Conservation (phyloP, 2,329 filamentous ascomycete species). For the Diaporthe ampelina region DNA sequence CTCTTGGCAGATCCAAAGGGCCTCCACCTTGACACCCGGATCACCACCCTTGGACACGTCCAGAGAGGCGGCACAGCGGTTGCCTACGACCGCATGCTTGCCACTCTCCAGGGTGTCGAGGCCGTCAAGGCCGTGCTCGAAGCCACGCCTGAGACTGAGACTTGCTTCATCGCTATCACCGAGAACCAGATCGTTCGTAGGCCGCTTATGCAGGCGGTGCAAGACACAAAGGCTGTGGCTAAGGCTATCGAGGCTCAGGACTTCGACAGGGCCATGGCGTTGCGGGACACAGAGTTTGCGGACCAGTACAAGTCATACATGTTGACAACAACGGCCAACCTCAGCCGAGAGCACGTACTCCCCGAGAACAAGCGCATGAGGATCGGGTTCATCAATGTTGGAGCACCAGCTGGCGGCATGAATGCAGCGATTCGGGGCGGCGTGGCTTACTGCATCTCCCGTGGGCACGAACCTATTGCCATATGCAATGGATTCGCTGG, state of each 20-base stretch:
- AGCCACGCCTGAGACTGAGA: constrained; percentile 88
- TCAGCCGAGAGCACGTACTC: constrained; percentile 75
- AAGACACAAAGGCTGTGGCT: constrained; percentile 86
- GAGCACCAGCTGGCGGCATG: constrained; percentile 97
- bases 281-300: constrained; percentile 92
- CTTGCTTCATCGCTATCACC: constrained; percentile 94
- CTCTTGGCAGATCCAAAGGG: constrained; percentile 84
- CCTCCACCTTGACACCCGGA: constrained; percentile 88
- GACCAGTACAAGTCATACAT: constrained; percentile 93
- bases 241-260: constrained; percentile 86
- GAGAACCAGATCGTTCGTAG: constrained; percentile 98
- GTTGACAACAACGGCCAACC: constrained; percentile 87
- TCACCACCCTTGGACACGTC: constrained; percentile 97
- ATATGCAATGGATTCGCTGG: constrained; percentile 98
- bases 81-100: constrained; percentile 93
- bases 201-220: constrained; percentile 89
- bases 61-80: constrained; percentile 94
- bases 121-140: constrained; percentile 93
- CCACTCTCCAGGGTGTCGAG: constrained; percentile 93
- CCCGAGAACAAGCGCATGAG: constrained; percentile 86
- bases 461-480: constrained; percentile 92
- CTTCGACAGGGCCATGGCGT: constrained; percentile 87
- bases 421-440: constrained; percentile 95
- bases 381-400: constrained; percentile 96
- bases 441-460: constrained; percentile 90